Evolutionary conservation across 257 asterid species (phyloP), one percentile per base, ranked within the genome.

Genomic region (Solanum appendiculatum): DNA sequence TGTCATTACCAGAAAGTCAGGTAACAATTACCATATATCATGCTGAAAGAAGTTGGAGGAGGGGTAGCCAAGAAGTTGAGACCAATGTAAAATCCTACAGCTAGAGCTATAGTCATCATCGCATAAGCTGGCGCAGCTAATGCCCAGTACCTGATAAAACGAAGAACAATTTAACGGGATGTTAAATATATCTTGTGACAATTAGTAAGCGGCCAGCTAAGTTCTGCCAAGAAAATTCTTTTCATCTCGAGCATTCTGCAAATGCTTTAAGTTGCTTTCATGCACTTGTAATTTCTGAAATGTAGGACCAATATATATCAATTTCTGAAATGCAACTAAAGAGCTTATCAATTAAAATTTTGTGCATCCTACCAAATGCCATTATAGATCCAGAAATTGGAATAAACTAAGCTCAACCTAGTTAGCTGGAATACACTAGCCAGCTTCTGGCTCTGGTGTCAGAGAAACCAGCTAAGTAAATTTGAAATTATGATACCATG

Each of bases 31-130:
- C 98, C 98, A 80, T 94, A 94, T 74, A 94, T 94, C 63, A 94
- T 88, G 91, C 90, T 90, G 85, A 93, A 90, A 87, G 98, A 95
- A 82, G 94, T 92, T 40, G 98, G 95, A 88, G 99, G 95, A 87
- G 97, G 98, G 73, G 98, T 90, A 46, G 96, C 92, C 96, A 97
- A 89, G 88, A 95, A 97, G 86, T 97, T 95, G 87, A 94, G 88
- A 88, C 98, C 98, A 54, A 93, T 92, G 85, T 95, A 95, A 77
- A 94, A 91, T 66, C 88, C 94, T 69, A 94, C 85, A 21, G 93
- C 96, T 88, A 95, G 88, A 54, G 88, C 90, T 80, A 94, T 72
- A 18, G 96, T 91, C 88, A 94, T 93, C 92, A 92, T 93, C 44
- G 82, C 81, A 90, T 91, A 95, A 37, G 98, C 92, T 37, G 98